Evolutionary conservation across 2,329 filamentous ascomycete genomes (phyloP).

Genomic region (Sporothrix curviconia): DNA sequence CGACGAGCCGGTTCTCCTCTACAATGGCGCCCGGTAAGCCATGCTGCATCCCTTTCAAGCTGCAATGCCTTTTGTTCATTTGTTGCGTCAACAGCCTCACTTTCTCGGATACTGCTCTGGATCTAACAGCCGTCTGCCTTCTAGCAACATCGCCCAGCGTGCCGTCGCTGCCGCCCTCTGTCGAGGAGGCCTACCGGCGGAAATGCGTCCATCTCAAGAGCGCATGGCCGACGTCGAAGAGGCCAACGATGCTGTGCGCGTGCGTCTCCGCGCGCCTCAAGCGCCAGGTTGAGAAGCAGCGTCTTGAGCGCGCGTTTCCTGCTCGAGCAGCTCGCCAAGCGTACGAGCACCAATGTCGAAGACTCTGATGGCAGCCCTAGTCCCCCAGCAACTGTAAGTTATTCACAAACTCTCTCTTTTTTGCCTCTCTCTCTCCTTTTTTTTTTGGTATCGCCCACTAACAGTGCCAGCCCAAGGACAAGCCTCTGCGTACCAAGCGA

Average conservation of each 20-base stretch:
- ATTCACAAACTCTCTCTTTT: conserved; percentile 25
- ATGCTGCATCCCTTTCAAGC: neutral
- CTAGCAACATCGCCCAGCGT: conserved; percentile 1
- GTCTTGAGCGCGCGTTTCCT: conserved; percentile 75
- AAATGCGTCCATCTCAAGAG: conserved; percentile 95
- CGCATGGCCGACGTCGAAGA: conserved; percentile 88
- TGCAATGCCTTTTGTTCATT: no score
- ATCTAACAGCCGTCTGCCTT: neutral
- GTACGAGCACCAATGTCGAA: conserved; percentile 67
- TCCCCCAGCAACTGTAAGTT: conserved; percentile 71
- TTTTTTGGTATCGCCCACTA: neutral
- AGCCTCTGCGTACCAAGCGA: conserved; percentile 68
- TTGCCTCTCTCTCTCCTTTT: conserved; percentile 14
- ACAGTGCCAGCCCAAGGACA: conserved; percentile 61
- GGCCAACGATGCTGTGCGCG: conserved; percentile 75
- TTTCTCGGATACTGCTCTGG: no score
- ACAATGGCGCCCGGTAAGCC: conserved; percentile 19
- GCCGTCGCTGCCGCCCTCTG: conserved; percentile 70
- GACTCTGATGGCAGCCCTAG: conserved; percentile 74
- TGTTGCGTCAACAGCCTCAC: no score
- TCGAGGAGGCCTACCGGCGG: conserved; percentile 90
- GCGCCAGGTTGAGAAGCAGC: conserved; percentile 84
- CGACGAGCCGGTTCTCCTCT: neutral
- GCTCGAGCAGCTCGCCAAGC: conserved; percentile 64
- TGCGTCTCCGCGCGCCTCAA: conserved; percentile 73